Evolutionary conservation across 2,329 filamentous ascomycete genomes (phyloP), one percentile per base, ranked within the genome.

Genomic region (Tolypocladium nubicola): DNA sequence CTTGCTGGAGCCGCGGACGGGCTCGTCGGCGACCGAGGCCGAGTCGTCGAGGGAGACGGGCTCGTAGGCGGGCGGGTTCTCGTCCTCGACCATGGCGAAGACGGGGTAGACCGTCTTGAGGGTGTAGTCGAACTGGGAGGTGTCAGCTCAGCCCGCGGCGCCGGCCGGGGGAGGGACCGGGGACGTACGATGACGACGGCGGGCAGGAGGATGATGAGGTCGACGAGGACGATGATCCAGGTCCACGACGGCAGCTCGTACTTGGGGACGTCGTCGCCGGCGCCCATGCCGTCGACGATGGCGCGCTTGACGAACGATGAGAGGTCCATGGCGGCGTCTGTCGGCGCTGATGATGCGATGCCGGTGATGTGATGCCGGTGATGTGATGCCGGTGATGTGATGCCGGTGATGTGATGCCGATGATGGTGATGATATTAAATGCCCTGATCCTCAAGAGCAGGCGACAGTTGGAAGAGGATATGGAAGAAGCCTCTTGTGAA

Each of bases 71-170:
- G 80, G 79, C 54, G 80, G 78, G 56, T 76, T 76, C 55, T 82
- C 79, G 69, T 84, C 79, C 65, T 84, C 81, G 62, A 84, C 70
- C 60, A 83, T 82, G 67, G 81, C 79, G 59, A 84, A 75, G 56
- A 78, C 75, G 50, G 80, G 76, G 65, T 77, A 80, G 64, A 84
- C 66, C 57, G 70, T 69, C 56, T 72, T 67, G 54, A 84, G 67
- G 11, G 79, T 79, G 71, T 84, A 84, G 57, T 68, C 64, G 60
- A 77, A 62, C 79, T 82, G 23, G n/a, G 47, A 14, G 16, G 10
- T 13, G 30, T 50, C 30, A 50, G 45, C 13, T 35, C 5, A n/a
- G 45, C 14, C 14, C 3, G 23, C 49, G 49, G 7, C 3, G 6
- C 7, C 19, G 26, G 23, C 23, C 8, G 13, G 9, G 37, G 52